Conservation (phyloP, 2,329 filamentous ascomycete genomes). For the Colletotrichum siamense region DNA sequence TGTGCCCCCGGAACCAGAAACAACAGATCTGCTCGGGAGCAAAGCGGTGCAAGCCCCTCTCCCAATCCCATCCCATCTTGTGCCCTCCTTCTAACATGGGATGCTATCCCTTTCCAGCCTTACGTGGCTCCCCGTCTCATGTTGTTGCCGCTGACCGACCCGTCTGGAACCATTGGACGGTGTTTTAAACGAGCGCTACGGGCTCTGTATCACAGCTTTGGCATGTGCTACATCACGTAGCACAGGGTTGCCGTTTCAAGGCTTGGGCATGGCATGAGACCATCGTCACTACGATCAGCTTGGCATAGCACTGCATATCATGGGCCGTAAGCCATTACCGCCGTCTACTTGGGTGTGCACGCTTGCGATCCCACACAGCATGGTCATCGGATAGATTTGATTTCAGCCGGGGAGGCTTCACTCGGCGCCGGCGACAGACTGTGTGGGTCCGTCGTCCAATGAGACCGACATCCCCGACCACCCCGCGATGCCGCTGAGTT, state of each 20-base stretch:
- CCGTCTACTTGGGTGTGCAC: neutral
- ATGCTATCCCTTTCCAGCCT: neutral
- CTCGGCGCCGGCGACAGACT: neutral
- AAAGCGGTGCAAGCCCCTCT: neutral
- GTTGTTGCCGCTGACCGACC: constrained; percentile 3
- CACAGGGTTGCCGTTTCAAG: neutral
- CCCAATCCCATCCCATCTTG: neutral
- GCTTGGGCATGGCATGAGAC: neutral
- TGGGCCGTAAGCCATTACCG: neutral
- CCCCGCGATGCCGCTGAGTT: neutral
- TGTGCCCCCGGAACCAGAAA: neutral
- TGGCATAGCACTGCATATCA: neutral
- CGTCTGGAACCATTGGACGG: neutral
- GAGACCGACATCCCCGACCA: neutral
- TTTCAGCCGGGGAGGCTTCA: neutral
- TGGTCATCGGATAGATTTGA: neutral
- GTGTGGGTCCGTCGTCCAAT: constrained; percentile 5
- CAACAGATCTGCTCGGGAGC: neutral
- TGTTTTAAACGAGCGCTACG: neutral
- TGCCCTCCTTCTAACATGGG: neutral
- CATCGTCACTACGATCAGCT: neutral
- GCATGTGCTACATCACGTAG: neutral
- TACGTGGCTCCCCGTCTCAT: constrained; percentile 7
- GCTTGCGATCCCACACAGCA: neutral
- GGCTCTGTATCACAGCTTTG: neutral